Percentiles rank a stretch among this genome's conserved stretches.
phyloP scores from a whole-genome alignment of 177 flowering plant genomes.

The Vitis hybrid region DNA sequence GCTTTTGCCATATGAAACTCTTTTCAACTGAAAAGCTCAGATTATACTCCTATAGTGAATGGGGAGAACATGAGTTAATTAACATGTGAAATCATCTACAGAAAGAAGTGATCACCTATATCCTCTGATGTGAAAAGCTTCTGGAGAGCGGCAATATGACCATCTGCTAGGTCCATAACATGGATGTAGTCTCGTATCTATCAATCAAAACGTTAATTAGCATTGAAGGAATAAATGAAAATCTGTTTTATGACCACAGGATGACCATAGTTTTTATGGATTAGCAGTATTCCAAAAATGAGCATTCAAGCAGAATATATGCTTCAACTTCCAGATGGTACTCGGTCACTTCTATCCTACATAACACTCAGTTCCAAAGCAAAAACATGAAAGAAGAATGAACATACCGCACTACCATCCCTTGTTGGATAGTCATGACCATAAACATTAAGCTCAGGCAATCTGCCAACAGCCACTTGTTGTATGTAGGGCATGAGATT shows the following conservation, averaged over 20 bases:
- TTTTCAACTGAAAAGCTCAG: not conserved
- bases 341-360: not conserved
- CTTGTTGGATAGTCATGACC: constrained; percentile 90
- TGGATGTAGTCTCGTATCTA: constrained; percentile 93
- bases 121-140: constrained; percentile 53
- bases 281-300: not conserved
- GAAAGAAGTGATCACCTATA: constrained; percentile 33
- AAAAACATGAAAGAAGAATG: not conserved
- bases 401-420: constrained; percentile 92
- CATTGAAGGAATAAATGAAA: not conserved
- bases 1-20: not conserved
- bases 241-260: not conserved
- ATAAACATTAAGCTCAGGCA: constrained; percentile 87
- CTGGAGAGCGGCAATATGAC: constrained; percentile 79
- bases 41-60: constrained; percentile 17
- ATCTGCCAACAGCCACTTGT: constrained; percentile 94
- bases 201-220: not conserved
- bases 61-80: not conserved
- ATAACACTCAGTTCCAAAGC: not conserved
- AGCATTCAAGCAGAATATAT: not conserved
- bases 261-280: not conserved
- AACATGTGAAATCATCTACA: not conserved
- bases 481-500: constrained; percentile 97
- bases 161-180: constrained; percentile 94
- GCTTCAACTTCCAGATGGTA: too few relatives aligned